These are phyloP conservation scores for Alloteropsis semialata DNA, from an alignment of 176 grass and related monocot species.

Conservation along the genomic window DNA sequence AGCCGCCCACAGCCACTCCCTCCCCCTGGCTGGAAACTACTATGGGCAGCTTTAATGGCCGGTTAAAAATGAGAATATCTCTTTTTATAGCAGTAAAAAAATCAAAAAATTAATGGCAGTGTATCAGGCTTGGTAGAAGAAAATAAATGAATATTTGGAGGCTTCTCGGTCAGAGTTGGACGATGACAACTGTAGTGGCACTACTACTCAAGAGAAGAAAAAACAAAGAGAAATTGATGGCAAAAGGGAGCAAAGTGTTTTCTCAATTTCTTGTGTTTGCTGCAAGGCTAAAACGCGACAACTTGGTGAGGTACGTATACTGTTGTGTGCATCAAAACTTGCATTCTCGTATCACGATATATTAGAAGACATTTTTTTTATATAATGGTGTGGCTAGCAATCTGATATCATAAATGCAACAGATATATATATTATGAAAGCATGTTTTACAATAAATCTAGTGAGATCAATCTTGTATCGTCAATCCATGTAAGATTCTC, in stretches of 20 bases:
- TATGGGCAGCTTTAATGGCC: slow-evolving; percentile 14
- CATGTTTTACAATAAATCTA: neutral
- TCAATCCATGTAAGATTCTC: neutral
- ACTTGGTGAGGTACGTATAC: neutral
- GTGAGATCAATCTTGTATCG: neutral
- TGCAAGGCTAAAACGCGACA: neutral
- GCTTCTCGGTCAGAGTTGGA: neutral
- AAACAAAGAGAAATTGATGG: neutral
- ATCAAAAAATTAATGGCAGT: neutral
- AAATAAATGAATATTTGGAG: neutral
- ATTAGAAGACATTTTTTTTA: neutral
- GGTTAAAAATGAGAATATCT: slow-evolving; percentile 40
- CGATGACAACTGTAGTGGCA: neutral
- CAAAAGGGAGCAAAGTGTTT: neutral
- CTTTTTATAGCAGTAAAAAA: slow-evolving; percentile 37
- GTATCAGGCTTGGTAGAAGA: neutral
- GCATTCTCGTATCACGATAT: neutral
- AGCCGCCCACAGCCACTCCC: slow-evolving; percentile 28
- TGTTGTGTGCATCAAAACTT: neutral
- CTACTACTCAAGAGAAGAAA: neutral
- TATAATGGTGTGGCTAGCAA: neutral
- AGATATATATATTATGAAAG: neutral
- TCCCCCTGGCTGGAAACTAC: slow-evolving; percentile 25
- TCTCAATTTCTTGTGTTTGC: neutral
- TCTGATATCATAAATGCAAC: neutral